phyloP scores from a whole-genome alignment of 208 protist species.

The Porcisia hertigi region DNA sequence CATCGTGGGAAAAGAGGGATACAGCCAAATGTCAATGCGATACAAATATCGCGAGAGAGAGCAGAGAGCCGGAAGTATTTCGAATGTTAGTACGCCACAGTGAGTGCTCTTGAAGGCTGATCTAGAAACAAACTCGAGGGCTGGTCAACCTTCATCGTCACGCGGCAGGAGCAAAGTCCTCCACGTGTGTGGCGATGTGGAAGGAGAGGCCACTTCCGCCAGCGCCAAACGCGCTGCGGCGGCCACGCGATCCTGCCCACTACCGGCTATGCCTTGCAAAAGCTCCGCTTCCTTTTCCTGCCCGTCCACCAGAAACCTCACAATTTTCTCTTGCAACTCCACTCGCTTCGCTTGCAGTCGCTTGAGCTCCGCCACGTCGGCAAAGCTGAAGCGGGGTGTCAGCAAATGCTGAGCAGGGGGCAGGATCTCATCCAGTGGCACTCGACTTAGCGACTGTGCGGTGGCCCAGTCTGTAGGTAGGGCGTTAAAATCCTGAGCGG shows the following conservation, averaged over 20 bases:
- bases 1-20: too few relatives aligned
- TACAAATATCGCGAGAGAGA: too few relatives aligned
- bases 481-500: constrained; percentile 50
- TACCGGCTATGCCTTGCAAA: constrained; percentile 7
- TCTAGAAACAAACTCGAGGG: not conserved
- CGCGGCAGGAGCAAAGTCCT: constrained; percentile 22
- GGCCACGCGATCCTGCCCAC: constrained; percentile 15
- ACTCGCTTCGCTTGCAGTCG: constrained; percentile 56
- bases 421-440: constrained; percentile 40
- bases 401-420: constrained; percentile 67
- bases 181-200: constrained; percentile 21
- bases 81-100: not conserved
- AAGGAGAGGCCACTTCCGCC: not conserved
- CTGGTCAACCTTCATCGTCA: not conserved
- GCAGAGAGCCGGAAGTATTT: too few relatives aligned
- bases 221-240: constrained; percentile 24
- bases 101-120: not conserved
- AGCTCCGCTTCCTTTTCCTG: constrained; percentile 9
- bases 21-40: too few relatives aligned
- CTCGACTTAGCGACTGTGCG: constrained; percentile 29
- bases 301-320: constrained; percentile 21
- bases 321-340: constrained; percentile 46
- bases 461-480: constrained; percentile 59
- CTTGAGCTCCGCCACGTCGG: constrained; percentile 57
- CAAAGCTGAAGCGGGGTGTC: constrained; percentile 72